A percentile compares a stretch with the other conserved stretches of the same genome.
These are phyloP conservation scores for Pythium aquatile DNA, from an alignment of 352 stramenopile species.

Conservation along the genomic window DNA sequence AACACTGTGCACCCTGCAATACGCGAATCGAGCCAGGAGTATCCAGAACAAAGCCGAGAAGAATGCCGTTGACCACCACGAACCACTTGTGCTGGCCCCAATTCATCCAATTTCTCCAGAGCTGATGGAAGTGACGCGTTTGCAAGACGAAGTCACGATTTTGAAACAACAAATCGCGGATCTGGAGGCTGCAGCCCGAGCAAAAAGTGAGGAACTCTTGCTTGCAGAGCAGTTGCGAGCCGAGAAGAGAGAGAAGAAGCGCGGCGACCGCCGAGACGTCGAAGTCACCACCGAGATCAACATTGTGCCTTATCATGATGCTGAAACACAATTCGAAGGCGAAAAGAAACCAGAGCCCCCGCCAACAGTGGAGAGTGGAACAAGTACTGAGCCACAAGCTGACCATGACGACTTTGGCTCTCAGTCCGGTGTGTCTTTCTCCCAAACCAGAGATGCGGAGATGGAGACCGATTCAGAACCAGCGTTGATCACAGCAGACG, in stretches of 20 bases:
- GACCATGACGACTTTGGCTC: neutral
- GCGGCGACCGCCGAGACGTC: slow-evolving; percentile 11
- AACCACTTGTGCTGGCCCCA: slow-evolving; percentile 2
- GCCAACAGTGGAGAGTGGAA: neutral
- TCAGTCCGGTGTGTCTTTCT: slow-evolving; percentile 6
- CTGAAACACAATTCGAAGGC: slow-evolving; percentile 21
- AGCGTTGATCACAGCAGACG: neutral
- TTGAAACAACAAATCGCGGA: slow-evolving; percentile 13
- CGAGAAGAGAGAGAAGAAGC: slow-evolving; percentile 15
- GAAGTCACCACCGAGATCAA: slow-evolving; percentile 24
- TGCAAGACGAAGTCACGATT: slow-evolving; percentile 41
- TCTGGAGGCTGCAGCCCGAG: slow-evolving; percentile 11
- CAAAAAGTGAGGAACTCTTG: slow-evolving; percentile 12
- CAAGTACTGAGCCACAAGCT: neutral
- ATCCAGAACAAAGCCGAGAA: slow-evolving; percentile 80
- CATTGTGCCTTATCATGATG: slow-evolving; percentile 19
- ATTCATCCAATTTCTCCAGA: slow-evolving; percentile 27
- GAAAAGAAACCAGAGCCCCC: neutral
- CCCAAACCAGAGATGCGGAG: neutral
- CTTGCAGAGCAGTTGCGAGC: slow-evolving; percentile 6
- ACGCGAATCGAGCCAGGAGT: slow-evolving; percentile 65
- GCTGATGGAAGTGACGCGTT: slow-evolving; percentile 35
- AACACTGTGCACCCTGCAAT: slow-evolving; percentile 68
- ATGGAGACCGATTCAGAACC: neutral
- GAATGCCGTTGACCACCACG: slow-evolving; percentile 27